Conservation (phyloP, 768 basidiomycete species). For the Mycena indigotica region DNA sequence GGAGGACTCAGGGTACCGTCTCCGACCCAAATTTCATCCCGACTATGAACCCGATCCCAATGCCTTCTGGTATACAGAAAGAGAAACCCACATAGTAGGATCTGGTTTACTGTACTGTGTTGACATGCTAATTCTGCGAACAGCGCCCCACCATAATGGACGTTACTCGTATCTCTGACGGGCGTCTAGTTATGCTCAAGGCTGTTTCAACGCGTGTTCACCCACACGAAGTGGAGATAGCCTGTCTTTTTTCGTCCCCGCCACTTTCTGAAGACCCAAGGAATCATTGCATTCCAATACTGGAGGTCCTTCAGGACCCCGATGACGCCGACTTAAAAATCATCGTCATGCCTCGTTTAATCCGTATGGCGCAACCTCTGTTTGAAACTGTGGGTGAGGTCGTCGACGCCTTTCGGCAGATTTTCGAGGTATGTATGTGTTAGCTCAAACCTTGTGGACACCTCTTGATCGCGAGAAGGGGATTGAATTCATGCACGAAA, state of each 20-base stretch:
- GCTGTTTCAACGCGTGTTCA: slow-evolving; percentile 7
- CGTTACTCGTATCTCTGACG: slow-evolving; percentile 31
- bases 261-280: slow-evolving; percentile 20
- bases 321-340: slow-evolving; percentile 22
- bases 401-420: slow-evolving; percentile 34
- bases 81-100: too few species aligned
- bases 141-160: too few species aligned
- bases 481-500: slow-evolving; percentile 33
- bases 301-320: slow-evolving; percentile 24
- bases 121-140: too few species aligned
- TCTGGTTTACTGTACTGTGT: too few species aligned
- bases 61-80: too few species aligned
- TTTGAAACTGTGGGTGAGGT: slow-evolving; percentile 40
- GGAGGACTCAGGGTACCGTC: too few species aligned
- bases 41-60: too few species aligned
- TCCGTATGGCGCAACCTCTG: slow-evolving; percentile 26
- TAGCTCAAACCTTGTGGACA: too few species aligned
- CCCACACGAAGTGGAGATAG: slow-evolving; percentile 35
- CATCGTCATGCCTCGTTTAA: slow-evolving; percentile 35
- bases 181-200: slow-evolving; percentile 34
- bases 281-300: slow-evolving; percentile 40
- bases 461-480: slow-evolving; percentile 18
- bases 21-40: too few species aligned
- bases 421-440: slow-evolving; percentile 38
- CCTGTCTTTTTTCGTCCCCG: slow-evolving; percentile 21